A percentile compares a stretch with the other conserved stretches of the same genome.
Conservation (phyloP, 345 rosid species). For the Linum tenue region DNA sequence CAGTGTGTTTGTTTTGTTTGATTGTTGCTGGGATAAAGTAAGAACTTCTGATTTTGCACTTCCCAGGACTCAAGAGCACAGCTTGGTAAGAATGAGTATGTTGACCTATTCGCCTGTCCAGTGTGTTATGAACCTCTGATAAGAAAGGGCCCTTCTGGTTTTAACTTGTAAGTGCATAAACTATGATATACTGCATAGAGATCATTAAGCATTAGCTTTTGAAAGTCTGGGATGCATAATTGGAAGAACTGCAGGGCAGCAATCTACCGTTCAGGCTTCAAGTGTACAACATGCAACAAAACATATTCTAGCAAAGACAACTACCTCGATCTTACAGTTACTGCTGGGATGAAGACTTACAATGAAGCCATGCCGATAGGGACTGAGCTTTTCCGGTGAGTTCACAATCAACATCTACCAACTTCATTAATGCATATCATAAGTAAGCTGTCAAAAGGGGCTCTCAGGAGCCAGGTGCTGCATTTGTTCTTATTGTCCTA, state of each 20-base stretch:
- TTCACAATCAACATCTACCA: background rate
- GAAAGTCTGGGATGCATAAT: background rate
- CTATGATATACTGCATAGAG: background rate
- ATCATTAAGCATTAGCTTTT: background rate
- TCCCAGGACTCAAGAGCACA: constrained; percentile 31
- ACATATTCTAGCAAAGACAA: constrained; percentile 79
- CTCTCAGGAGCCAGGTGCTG: too few relatives aligned
- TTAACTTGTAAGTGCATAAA: constrained; percentile 56
- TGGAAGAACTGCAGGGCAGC: constrained; percentile 47
- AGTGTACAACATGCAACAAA: constrained; percentile 68
- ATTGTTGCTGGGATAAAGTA: constrained; percentile 5
- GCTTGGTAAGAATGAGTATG: constrained; percentile 28
- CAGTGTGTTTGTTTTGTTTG: background rate
- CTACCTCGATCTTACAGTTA: constrained; percentile 72
- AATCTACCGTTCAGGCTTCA: constrained; percentile 86
- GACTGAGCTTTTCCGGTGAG: constrained; percentile 79
- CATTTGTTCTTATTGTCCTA: too few relatives aligned
- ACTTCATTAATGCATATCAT: background rate
- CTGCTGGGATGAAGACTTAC: constrained; percentile 55
- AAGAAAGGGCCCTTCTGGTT: constrained; percentile 88
- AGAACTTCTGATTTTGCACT: constrained; percentile 2
- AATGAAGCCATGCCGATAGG: constrained; percentile 56
- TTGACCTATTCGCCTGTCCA: constrained; percentile 68
- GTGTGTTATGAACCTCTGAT: constrained; percentile 73
- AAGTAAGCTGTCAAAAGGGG: background rate